A percentile compares a stretch with the other conserved stretches of the same genome.
Conservation (phyloP, 768 basidiomycete genomes). For the Coprinellus micaceus region DNA sequence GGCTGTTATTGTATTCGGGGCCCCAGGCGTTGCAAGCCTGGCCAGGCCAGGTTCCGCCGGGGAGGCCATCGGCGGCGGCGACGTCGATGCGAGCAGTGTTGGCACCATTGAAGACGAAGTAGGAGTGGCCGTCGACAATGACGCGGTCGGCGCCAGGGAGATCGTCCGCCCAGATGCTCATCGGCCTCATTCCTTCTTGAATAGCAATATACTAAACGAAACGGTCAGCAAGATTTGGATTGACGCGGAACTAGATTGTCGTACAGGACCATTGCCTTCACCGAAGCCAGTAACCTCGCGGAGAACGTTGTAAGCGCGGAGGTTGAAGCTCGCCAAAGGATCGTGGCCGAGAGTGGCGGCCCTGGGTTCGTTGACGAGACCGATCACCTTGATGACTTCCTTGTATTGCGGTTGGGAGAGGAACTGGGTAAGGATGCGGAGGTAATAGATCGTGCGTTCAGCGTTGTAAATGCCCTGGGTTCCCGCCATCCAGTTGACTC, state of each 20-base stretch:
- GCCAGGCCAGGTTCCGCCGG: slow-evolving; percentile 30
- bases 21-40: slow-evolving; percentile 29
- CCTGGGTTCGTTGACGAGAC: slow-evolving; percentile 54
- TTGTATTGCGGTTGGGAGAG: slow-evolving; percentile 54
- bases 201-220: slow-evolving; percentile 42
- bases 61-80: slow-evolving; percentile 24
- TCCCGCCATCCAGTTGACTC: slow-evolving; percentile 60
- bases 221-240: slow-evolving; percentile 23
- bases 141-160: slow-evolving; percentile 41
- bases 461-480: slow-evolving; percentile 81
- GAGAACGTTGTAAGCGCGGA: slow-evolving; percentile 50
- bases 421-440: slow-evolving; percentile 70
- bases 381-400: slow-evolving; percentile 51
- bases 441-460: slow-evolving; percentile 65
- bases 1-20: slow-evolving; percentile 41
- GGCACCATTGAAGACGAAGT: slow-evolving; percentile 56
- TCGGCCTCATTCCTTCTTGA: slow-evolving; percentile 34
- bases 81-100: slow-evolving; percentile 41
- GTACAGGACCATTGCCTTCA: slow-evolving; percentile 52
- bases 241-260: too few species aligned
- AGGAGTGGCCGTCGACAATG: slow-evolving; percentile 61
- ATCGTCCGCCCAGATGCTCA: slow-evolving; percentile 27
- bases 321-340: slow-evolving; percentile 29
- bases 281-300: slow-evolving; percentile 70
- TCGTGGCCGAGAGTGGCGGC: slow-evolving; percentile 45